These are phyloP conservation scores for Acrocalymma vagum DNA, from an alignment of 2,329 filamentous ascomycete genomes.

Conservation along the genomic window DNA sequence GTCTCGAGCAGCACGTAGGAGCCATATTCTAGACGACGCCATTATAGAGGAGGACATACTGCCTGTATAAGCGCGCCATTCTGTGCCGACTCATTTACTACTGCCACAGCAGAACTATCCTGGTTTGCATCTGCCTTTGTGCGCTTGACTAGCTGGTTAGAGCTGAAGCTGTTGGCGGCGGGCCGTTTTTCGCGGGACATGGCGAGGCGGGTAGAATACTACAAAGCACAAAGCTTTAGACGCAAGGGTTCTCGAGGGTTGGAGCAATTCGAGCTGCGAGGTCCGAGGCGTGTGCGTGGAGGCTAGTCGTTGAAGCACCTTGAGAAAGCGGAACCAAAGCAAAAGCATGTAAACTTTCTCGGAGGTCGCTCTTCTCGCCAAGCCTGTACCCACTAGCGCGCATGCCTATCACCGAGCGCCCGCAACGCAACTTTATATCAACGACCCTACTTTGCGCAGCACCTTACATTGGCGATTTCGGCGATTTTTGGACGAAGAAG, in stretches of 20 bases:
- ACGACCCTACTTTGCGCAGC: slow-evolving; percentile 8
- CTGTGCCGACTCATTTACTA: slow-evolving; percentile 63
- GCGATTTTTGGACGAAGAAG: not conserved
- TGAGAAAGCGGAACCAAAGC: slow-evolving; percentile 7
- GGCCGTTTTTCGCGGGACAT: slow-evolving; percentile 95
- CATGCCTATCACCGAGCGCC: slow-evolving; percentile 15
- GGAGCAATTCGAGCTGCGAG: slow-evolving; percentile 9
- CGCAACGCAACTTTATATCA: slow-evolving; percentile 25
- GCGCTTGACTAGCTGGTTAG: slow-evolving; percentile 85
- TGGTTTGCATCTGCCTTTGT: slow-evolving; percentile 75
- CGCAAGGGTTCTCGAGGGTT: slow-evolving; percentile 2
- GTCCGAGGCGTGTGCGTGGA: slow-evolving; percentile 5
- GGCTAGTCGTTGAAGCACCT: slow-evolving; percentile 13
- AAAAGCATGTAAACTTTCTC: slow-evolving; percentile 25
- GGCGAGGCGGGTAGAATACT: slow-evolving; percentile 25
- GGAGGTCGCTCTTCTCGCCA: slow-evolving; percentile 14
- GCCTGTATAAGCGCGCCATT: slow-evolving; percentile 72
- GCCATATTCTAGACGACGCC: slow-evolving; percentile 38
- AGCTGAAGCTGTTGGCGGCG: slow-evolving; percentile 82
- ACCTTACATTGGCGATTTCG: not conserved
- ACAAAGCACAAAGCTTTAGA: not conserved
- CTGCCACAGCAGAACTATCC: slow-evolving; percentile 62
- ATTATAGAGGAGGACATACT: slow-evolving; percentile 65
- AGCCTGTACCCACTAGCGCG: slow-evolving; percentile 17
- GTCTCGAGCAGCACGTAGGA: slow-evolving; percentile 33